Base-by-base conservation (phyloP, 2,329 filamentous ascomycete genomes). In the Volutella citrinella region DNA sequence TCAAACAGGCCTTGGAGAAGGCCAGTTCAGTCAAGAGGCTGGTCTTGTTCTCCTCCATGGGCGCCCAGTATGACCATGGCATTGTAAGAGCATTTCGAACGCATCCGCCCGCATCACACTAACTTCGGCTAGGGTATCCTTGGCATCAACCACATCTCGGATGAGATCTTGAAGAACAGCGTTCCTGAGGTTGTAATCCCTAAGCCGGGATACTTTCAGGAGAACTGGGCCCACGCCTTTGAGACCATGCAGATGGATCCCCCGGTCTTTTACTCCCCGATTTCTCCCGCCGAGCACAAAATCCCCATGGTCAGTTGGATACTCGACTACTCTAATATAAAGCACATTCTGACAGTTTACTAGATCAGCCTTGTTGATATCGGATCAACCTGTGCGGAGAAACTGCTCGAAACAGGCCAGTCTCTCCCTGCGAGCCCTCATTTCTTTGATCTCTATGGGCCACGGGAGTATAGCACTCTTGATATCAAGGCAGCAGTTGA, bases 291-390 rank as follows among this genome's bases (percentile, higher is more conserved):
- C 1, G 42, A 60, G 12, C 48, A 56, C 12, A 40, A 54, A n/a
- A 47, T 62, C 1, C 59, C 59, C 5, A 49, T 62, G 52, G 59
- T 61, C 46, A n/a, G 31, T 10, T 6, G 16, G 1, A 11, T n/a
- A 15, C 2, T 7, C 10, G 9, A 1, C n/a, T n/a, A n/a, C n/a
- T n/a, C n/a, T n/a, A 37, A 18, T n/a, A 9, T 30, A 11, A 25
- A 12, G 11, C n/a, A n/a, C n/a, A 3, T 16, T 30, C 19, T 22
- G 23, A 30, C 10, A 5, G 27, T 13, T 12, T 5, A 12, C 0
- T 10, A 63, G 59, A 46, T 61, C 2, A 51, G 55, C 18, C 42
- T 60, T 12, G 39, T 40, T 15, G 59, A 63, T 11, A 38, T 63
- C 10, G 52, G 48, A 21, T 42, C 42, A 15, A 31, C 29, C 15